Conservation (phyloP, 495 filamentous ascomycete species). For the Penicillium cataractarum region DNA sequence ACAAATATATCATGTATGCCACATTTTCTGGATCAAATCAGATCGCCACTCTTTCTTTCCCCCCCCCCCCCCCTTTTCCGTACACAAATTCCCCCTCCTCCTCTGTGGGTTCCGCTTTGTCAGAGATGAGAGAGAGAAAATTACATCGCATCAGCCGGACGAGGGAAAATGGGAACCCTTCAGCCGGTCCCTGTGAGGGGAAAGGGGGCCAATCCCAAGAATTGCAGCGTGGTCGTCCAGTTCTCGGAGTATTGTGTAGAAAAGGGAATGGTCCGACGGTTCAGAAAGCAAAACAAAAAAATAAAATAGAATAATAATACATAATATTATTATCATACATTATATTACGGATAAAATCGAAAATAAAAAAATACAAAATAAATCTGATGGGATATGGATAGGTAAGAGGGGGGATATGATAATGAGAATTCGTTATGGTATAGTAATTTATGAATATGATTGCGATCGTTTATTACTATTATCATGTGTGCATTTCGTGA, state of each 20-base stretch:
- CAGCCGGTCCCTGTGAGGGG: slow-evolving; percentile 27
- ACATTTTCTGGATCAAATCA: neutral
- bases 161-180: slow-evolving; percentile 17
- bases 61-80: neutral
- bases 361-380: neutral
- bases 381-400: neutral
- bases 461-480: neutral
- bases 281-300: neutral
- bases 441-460: neutral
- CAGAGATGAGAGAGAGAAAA: slow-evolving; percentile 1
- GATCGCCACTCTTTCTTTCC: slow-evolving; percentile 12
- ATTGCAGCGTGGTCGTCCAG: slow-evolving; percentile 3
- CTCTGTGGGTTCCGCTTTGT: slow-evolving; percentile 24
- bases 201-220: slow-evolving; percentile 32
- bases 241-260: slow-evolving; percentile 28
- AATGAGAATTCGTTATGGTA: neutral
- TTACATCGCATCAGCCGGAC: slow-evolving; percentile 21
- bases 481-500: neutral
- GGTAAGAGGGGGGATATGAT: neutral
- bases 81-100: neutral
- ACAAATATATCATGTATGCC: neutral
- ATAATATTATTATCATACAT: slow-evolving; percentile 6
- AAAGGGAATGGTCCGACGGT: slow-evolving; percentile 31
- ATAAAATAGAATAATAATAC: neutral
- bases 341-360: neutral